Evolutionary conservation across 2,329 filamentous ascomycete species (phyloP), one percentile per base, ranked within the genome.

Genomic region (Myriangium duriaei): DNA sequence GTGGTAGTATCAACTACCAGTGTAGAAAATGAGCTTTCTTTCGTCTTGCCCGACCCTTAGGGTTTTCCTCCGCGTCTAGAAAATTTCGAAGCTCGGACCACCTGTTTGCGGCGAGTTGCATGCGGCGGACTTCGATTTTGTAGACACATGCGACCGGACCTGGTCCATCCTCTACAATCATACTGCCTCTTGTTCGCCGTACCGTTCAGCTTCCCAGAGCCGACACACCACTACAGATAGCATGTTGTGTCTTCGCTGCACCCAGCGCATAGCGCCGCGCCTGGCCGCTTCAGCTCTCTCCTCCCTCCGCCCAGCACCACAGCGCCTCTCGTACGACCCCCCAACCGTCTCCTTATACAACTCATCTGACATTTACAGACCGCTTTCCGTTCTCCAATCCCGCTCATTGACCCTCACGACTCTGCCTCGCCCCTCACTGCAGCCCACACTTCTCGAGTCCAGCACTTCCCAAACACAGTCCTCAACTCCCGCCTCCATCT

Each of bases 221-320:
- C n/a, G n/a, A n/a, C n/a, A n/a, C n/a, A n/a, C n/a, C n/a, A n/a
- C n/a, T n/a, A n/a, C n/a, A n/a, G n/a, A n/a, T 16, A 39, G 18
- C 11, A 45, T 49, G 46, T 29, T 45, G 39, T 40, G 35, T 33
- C 36, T 48, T 32, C 42, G 45, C 24, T 45, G 42, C 13, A 36
- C 33, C 14, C 32, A 37, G 21, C 41, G 36, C 17, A 26, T 45
- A n/a, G 38, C 19, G 24, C 34, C 15, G n/a, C 19, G 33, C 13
- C 26, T 37, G 34, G 17, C 34, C 1, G 34, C 41, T 15, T 11
- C 30, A 6, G 26, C 6, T 13, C 21, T 28, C 14, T 28, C 33
- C 39, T 18, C 21, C 26, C 26, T 36, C 12, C 28, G 32, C 32
- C 13, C 11, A 21, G 31, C 37, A n/a, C n/a, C n/a, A n/a, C n/a